Evolutionary conservation across 108 stramenopile genomes (phyloP), one percentile per base, ranked within the genome.

Genomic region (Ochromonas danica): DNA sequence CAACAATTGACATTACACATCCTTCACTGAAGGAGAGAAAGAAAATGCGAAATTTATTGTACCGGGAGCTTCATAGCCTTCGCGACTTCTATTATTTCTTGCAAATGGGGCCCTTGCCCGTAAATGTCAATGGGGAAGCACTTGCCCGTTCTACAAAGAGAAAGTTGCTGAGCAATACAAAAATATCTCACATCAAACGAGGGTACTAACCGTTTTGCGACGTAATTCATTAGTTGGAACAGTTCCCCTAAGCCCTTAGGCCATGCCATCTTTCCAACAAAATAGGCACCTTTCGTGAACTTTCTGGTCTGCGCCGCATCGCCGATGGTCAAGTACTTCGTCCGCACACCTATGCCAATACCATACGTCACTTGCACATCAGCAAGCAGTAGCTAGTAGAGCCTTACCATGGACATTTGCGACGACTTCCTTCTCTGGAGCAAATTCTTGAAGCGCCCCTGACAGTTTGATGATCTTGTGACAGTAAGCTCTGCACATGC

Each of bases 191-290:
- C n/a, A n/a, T n/a, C n/a, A 89, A 87, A 36, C 91, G 65, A 22
- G 81, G 6, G 6, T 51, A 14, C 6, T 51, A 14, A 51, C 45
- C 45, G 78, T 39, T 74, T 22, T n/a, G 62, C 42, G 42, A 70
- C 61, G 65, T 80, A 81, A 36, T 17, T 71, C 80, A 85, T 81
- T 14, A 97, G 61, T 38, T 91, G 85, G 41, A 97, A 71, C 86
- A 97, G 82, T 0, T 87, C 85, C 79, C 93, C 93, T 78, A 94
- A 92, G 28, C 94, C 94, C 87, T 97, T 97, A 27, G 93, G 92
- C 95, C 95, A 97, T 1, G 95, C 85, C 67, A 94, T 79, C 78
- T 96, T 97, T 65, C 95, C 95, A 82, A 97, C 91, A 75, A 96
- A 97, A 81, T 97, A 97, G 0, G 90, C 88, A 38, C 87, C 41